Evolutionary conservation across 169 alveolate species (phyloP).

Genomic region (Amoebophrya sp.): DNA sequence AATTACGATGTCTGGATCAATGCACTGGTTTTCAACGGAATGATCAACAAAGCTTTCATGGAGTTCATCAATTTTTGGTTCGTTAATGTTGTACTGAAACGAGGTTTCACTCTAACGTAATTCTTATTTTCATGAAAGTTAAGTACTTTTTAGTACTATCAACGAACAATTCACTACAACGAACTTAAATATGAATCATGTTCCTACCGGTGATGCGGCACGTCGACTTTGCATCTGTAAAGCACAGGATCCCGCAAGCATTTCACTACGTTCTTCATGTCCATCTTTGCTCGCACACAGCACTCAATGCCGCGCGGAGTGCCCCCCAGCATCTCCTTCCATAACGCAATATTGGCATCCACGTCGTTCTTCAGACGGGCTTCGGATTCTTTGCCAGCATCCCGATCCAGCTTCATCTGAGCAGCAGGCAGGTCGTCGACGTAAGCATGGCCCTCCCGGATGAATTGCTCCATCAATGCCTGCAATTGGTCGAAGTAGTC

Average conservation of each 20-base stretch:
- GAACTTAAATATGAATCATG: background rate
- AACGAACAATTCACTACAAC: background rate
- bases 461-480: conserved; percentile 50
- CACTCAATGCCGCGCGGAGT: conserved; percentile 74
- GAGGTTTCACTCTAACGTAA: too few species aligned
- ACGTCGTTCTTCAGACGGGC: conserved; percentile 69
- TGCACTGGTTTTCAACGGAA: too few species aligned
- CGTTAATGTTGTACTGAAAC: too few species aligned
- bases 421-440: conserved; percentile 94
- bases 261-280: conserved; percentile 84
- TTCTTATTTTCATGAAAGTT: too few species aligned
- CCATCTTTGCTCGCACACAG: conserved; percentile 95
- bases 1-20: too few species aligned
- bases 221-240: conserved; percentile 80
- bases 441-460: conserved; percentile 71
- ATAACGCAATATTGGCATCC: conserved; percentile 81
- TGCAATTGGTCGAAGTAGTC: conserved; percentile 85
- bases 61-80: too few species aligned
- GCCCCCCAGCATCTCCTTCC: conserved; percentile 79
- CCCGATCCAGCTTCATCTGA: conserved; percentile 91
- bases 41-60: too few species aligned
- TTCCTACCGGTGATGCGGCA: conserved; percentile 77
- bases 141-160: background rate
- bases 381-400: conserved; percentile 79
- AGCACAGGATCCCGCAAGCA: conserved; percentile 98